These are phyloP conservation scores for Trichoderma gracile DNA, from an alignment of 2,329 filamentous ascomycete species.

Conservation along the genomic window DNA sequence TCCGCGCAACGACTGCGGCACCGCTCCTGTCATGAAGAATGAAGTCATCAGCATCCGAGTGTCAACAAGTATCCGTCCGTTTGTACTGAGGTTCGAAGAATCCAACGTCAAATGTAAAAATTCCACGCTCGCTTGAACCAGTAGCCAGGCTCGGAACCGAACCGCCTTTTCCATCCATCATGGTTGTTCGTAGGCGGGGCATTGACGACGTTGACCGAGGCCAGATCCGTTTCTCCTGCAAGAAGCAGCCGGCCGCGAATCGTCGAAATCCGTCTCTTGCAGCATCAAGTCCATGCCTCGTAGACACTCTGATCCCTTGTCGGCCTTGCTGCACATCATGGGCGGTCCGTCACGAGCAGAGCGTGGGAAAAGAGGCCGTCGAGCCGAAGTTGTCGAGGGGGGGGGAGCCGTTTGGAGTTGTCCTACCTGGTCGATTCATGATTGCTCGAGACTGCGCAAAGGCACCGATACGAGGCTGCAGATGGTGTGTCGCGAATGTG, in stretches of 20 bases:
- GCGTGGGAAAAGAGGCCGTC: not conserved
- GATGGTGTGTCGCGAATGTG: slow-evolving; percentile 27
- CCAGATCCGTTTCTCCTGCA: not conserved
- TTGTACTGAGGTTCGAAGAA: not conserved
- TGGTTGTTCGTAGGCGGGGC: slow-evolving; percentile 19
- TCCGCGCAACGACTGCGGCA: slow-evolving; percentile 63
- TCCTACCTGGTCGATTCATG: slow-evolving; percentile 64
- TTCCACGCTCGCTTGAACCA: not conserved
- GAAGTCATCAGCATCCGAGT: slow-evolving; percentile 10
- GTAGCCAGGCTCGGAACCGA: not conserved
- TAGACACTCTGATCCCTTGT: not conserved
- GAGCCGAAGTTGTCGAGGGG: slow-evolving; percentile 22
- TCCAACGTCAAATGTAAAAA: not conserved
- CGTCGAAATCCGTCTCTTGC: not conserved
- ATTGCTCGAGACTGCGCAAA: slow-evolving; percentile 38
- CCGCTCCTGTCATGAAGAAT: slow-evolving; percentile 48
- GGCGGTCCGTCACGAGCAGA: not conserved
- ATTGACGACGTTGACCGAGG: slow-evolving; percentile 6
- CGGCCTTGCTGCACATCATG: not conserved
- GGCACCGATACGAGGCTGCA: slow-evolving; percentile 25
- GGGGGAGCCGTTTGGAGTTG: slow-evolving; percentile 9
- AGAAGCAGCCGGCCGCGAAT: not conserved
- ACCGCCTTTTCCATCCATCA: not conserved
- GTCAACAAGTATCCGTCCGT: not conserved
- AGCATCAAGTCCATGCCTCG: not conserved